Percentiles rank a stretch among this genome's conserved stretches.
Conservation (phyloP, 2,329 filamentous ascomycete genomes). For the Fusarium subglutinans region DNA sequence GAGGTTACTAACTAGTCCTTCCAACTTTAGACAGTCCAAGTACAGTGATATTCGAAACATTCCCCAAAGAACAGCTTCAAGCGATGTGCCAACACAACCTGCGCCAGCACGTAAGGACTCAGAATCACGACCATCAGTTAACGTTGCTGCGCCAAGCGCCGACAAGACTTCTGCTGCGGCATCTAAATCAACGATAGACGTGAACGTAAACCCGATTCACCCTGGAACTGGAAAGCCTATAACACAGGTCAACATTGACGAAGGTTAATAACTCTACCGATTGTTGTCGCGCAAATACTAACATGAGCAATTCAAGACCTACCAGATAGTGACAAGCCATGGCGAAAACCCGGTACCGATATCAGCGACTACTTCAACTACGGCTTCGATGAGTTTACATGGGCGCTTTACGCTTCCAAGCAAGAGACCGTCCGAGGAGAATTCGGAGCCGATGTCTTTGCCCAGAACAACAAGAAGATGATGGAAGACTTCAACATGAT, state of each 20-base stretch:
- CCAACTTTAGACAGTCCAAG: constrained; percentile 60
- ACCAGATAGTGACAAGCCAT: constrained; percentile 87
- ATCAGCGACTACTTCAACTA: constrained; percentile 99
- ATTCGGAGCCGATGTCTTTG: constrained; percentile 73
- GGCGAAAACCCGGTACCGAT: constrained; percentile 93
- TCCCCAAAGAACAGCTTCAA: constrained; percentile 66
- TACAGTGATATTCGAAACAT: constrained; percentile 75
- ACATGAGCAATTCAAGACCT: constrained; percentile 59
- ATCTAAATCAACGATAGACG: constrained; percentile 83
- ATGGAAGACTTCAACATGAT: constrained; percentile 74
- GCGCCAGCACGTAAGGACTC: constrained; percentile 59
- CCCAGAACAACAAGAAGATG: constrained; percentile 79
- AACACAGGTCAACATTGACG: constrained; percentile 78
- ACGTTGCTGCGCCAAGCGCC: constrained; percentile 55
- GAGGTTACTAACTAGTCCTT: constrained; percentile 9
- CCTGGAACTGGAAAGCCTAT: constrained; percentile 83
- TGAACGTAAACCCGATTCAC: constrained; percentile 84
- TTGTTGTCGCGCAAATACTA: neutral
- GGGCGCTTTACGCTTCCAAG: constrained; percentile 92
- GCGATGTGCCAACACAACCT: constrained; percentile 59
- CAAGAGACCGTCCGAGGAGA: constrained; percentile 83
- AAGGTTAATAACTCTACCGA: constrained; percentile 53
- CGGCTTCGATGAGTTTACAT: constrained; percentile 98
- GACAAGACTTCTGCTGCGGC: constrained; percentile 70
- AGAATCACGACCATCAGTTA: constrained; percentile 46